phyloP scores from a whole-genome alignment of 2,329 filamentous ascomycete genomes.

The Phialocephala sp. region DNA sequence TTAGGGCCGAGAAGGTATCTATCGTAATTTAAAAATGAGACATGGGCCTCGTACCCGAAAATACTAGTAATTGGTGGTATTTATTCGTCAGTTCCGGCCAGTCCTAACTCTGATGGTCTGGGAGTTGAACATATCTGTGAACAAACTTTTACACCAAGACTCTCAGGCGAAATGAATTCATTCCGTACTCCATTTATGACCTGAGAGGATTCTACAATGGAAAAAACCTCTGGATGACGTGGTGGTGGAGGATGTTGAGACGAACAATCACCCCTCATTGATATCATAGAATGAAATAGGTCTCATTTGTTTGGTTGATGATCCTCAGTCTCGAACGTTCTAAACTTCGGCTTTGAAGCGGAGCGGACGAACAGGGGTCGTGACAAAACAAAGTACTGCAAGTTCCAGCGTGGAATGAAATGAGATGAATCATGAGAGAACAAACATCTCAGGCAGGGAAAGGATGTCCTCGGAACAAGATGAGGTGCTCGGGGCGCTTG shows the following conservation, averaged over 20 bases:
- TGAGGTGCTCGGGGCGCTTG: too few species aligned
- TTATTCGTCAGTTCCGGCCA: neutral
- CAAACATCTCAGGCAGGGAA: neutral
- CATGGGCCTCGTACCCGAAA: neutral
- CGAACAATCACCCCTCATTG: slow-evolving; percentile 23
- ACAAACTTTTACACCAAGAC: slow-evolving; percentile 4
- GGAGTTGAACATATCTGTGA: neutral
- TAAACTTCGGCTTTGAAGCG: slow-evolving; percentile 31
- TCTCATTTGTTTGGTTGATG: slow-evolving; percentile 16
- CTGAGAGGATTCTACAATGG: neutral
- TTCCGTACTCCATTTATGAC: neutral
- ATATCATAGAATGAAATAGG: slow-evolving; percentile 14
- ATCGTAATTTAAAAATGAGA: neutral
- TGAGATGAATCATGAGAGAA: slow-evolving; percentile 3
- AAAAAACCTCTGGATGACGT: slow-evolving; percentile 4
- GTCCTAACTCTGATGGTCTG: neutral
- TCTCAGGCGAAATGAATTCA: neutral
- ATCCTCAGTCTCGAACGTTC: slow-evolving; percentile 29
- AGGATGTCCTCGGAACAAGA: neutral
- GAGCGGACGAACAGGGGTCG: neutral
- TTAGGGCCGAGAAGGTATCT: too few species aligned
- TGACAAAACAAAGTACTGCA: neutral
- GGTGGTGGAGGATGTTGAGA: slow-evolving; percentile 21
- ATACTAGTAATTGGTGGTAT: neutral
- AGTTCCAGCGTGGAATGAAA: neutral